These are phyloP conservation scores for Coniferiporia sulphurascens DNA, from an alignment of 1,284 basidiomycete species.

Conservation along the genomic window DNA sequence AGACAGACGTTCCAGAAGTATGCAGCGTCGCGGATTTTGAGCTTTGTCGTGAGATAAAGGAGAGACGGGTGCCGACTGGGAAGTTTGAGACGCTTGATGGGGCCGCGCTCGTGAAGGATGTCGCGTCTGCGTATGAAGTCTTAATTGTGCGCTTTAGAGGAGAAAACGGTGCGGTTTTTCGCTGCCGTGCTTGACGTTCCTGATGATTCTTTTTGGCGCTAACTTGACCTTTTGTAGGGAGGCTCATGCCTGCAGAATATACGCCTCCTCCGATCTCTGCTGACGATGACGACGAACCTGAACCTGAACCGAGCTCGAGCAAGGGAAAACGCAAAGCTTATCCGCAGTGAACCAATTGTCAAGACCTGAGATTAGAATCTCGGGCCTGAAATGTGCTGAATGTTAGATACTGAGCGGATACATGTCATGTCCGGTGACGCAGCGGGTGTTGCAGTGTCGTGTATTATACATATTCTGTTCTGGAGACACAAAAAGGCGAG, in stretches of 20 bases:
- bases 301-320: slow-evolving; percentile 22
- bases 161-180: slow-evolving; percentile 46
- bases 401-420: too few species aligned
- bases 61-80: slow-evolving; percentile 38
- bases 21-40: slow-evolving; percentile 54
- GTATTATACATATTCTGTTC: neutral
- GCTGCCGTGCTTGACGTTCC: slow-evolving; percentile 7
- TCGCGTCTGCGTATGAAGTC: slow-evolving; percentile 56
- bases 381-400: too few species aligned
- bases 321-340: slow-evolving; percentile 48
- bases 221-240: slow-evolving; percentile 29
- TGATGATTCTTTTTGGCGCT: neutral
- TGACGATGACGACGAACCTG: slow-evolving; percentile 40
- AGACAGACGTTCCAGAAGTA: slow-evolving; percentile 43
- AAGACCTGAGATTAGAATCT: neutral
- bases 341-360: neutral
- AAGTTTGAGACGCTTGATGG: slow-evolving; percentile 49
- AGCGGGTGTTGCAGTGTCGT: neutral
- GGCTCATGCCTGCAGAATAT: slow-evolving; percentile 39
- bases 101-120: slow-evolving; percentile 42
- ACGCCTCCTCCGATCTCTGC: slow-evolving; percentile 38
- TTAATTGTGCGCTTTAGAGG: slow-evolving; percentile 58
- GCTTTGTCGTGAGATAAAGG: slow-evolving; percentile 48
- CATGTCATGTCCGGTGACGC: too few species aligned
- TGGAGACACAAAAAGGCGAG: neutral